Percentiles rank a stretch among this genome's conserved stretches.
These are phyloP conservation scores for Saccharomycopsis amapae DNA, from an alignment of 805 yeast species.

Conservation along the genomic window DNA sequence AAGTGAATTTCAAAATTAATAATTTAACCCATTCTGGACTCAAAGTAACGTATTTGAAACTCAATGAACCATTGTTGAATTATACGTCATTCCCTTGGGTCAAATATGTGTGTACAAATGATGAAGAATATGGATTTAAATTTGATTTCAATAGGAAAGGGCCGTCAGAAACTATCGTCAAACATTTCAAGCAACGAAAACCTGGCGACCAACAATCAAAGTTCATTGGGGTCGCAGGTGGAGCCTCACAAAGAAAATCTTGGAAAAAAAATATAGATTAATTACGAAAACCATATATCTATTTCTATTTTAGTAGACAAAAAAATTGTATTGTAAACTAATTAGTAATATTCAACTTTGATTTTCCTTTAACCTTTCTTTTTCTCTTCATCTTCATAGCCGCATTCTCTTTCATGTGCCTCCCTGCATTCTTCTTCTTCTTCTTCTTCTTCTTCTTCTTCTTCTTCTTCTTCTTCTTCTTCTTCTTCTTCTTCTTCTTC, in stretches of 20 bases:
- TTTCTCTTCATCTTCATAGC: too few species aligned
- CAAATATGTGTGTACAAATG: constrained; percentile 44
- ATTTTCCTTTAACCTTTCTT: too few species aligned
- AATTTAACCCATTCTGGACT: constrained; percentile 59
- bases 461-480: neutral
- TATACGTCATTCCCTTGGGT: constrained; percentile 80
- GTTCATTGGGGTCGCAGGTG: too few species aligned
- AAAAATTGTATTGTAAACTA: too few species aligned
- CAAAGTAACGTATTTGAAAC: constrained; percentile 57
- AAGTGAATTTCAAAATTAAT: constrained; percentile 56
- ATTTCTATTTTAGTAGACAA: too few species aligned
- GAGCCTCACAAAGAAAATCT: too few species aligned
- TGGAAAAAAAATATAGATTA: too few species aligned
- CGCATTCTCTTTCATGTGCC: too few species aligned
- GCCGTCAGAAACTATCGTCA: constrained; percentile 19
- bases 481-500: neutral
- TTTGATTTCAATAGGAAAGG: constrained; percentile 19
- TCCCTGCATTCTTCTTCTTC: too few species aligned
- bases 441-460: too few species aligned
- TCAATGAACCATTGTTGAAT: constrained; percentile 52
- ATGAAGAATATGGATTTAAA: constrained; percentile 29
- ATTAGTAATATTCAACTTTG: too few species aligned
- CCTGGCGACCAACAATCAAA: neutral
- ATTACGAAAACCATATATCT: too few species aligned
- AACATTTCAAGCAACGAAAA: constrained; percentile 5